A percentile compares a stretch with the other conserved stretches of the same genome.
phyloP scores from a whole-genome alignment of 805 yeast genomes.

The Millerozyma acaciae region DNA sequence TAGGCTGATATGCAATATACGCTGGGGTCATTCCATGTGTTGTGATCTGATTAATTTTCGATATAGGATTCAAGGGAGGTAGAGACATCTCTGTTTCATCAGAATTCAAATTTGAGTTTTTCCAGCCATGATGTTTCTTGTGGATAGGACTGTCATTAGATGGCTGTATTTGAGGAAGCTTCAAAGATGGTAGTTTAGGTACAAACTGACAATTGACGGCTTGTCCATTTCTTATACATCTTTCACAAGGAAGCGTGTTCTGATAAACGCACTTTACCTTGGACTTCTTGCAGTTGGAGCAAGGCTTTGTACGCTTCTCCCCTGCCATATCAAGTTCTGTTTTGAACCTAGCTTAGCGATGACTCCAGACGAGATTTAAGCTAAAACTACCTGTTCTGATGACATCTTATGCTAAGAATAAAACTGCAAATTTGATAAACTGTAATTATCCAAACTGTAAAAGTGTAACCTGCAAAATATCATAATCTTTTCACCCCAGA shows the following conservation, averaged over 20 bases:
- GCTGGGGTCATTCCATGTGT: constrained; percentile 1
- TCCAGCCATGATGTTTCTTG: too few species aligned
- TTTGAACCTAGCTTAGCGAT: too few species aligned
- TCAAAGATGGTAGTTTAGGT: constrained; percentile 45
- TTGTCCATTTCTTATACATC: constrained; percentile 50
- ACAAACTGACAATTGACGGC: constrained; percentile 51
- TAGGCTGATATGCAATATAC: neutral
- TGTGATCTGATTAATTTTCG: constrained; percentile 1
- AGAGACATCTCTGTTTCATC: constrained; percentile 8
- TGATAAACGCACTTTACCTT: constrained; percentile 60
- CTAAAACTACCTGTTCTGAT: too few species aligned
- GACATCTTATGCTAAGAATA: too few species aligned
- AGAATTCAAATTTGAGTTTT: too few species aligned
- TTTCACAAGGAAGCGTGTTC: constrained; percentile 48
- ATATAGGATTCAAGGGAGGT: constrained; percentile 14
- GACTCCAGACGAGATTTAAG: too few species aligned
- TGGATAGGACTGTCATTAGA: too few species aligned
- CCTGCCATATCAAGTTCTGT: too few species aligned
- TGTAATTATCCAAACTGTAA: too few species aligned
- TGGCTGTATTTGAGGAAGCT: constrained; percentile 20
- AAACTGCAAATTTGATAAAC: too few species aligned
- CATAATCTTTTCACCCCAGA: too few species aligned
- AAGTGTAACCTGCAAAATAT: too few species aligned
- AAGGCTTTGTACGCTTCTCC: constrained; percentile 52
- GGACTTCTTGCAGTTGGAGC: constrained; percentile 57